A percentile compares a stretch with the other conserved stretches of the same genome.
These are phyloP conservation scores for Colletotrichum filicis DNA, from an alignment of 2,329 filamentous ascomycete species.

Conservation along the genomic window DNA sequence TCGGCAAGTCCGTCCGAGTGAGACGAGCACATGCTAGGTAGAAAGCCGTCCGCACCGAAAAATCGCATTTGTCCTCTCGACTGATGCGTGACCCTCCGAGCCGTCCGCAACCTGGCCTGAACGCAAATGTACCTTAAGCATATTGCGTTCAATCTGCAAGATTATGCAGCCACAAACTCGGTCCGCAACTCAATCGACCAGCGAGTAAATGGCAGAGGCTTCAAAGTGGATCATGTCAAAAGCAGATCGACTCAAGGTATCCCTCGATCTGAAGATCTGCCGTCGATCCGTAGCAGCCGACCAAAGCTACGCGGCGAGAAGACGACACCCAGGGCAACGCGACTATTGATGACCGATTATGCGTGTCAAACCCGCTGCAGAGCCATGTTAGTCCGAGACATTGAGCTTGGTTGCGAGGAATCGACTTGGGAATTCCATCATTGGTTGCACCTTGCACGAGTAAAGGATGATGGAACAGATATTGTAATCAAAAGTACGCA, in stretches of 20 bases:
- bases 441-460: neutral
- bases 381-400: neutral
- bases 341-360: neutral
- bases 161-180: neutral
- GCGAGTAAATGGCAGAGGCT: neutral
- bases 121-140: slow-evolving; percentile 7
- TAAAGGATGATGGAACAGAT: neutral
- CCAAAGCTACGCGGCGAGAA: neutral
- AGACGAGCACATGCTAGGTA: neutral
- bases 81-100: neutral
- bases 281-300: neutral
- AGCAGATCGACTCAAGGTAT: neutral
- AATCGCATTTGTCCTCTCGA: neutral
- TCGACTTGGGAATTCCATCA: neutral
- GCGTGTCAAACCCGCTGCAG: neutral
- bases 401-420: neutral
- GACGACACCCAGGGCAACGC: neutral
- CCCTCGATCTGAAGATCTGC: neutral
- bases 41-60: neutral
- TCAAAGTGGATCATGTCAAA: neutral
- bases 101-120: neutral
- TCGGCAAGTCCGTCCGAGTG: neutral
- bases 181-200: neutral
- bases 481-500: slow-evolving; percentile 1
- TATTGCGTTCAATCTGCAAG: neutral